Percentiles rank a stretch among this genome's conserved stretches.
phyloP scores from a whole-genome alignment of 805 yeast genomes.

The Cyberlindnera euphorbiiphila region DNA sequence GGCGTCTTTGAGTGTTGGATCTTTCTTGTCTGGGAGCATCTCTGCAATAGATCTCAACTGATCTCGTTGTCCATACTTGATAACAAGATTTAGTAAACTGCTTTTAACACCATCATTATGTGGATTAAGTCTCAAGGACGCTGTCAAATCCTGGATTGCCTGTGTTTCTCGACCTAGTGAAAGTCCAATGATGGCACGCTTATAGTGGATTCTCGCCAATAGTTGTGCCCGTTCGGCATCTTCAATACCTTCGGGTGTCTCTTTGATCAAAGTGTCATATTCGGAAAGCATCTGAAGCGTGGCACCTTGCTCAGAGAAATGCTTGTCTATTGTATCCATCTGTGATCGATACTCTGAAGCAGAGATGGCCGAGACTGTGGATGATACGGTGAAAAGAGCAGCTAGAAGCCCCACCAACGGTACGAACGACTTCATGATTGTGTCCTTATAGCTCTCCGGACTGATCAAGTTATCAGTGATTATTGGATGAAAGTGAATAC shows the following conservation, averaged over 20 bases:
- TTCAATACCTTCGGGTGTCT: conserved; percentile 7
- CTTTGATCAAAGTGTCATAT: conserved; percentile 20
- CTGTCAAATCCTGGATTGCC: conserved; percentile 51
- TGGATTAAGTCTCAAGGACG: conserved; percentile 40
- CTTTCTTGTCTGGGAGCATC: conserved; percentile 1
- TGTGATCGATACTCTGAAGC: conserved; percentile 13
- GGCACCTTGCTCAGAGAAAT: conserved; percentile 19
- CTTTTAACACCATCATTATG: conserved; percentile 44
- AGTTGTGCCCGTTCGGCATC: conserved; percentile 8
- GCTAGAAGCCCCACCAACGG: conserved; percentile 2
- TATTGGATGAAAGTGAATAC: too few species aligned
- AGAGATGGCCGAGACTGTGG: conserved; percentile 5
- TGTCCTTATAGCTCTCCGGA: too few species aligned
- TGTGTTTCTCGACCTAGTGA: conserved; percentile 49
- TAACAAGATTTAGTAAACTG: conserved; percentile 44
- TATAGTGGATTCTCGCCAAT: conserved; percentile 48
- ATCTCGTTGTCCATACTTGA: conserved; percentile 49
- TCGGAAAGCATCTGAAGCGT: conserved; percentile 18
- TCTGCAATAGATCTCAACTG: conserved; percentile 24
- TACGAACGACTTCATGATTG: conserved; percentile 6
- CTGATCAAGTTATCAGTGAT: too few species aligned
- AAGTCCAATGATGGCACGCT: conserved; percentile 58
- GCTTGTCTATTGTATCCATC: conserved; percentile 18
- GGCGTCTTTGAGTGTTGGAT: conserved; percentile 16
- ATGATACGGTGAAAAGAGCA: conserved; percentile 4